phyloP scores from a whole-genome alignment of 192 early-diverging fungal species.

The Entomortierella lignicola region DNA sequence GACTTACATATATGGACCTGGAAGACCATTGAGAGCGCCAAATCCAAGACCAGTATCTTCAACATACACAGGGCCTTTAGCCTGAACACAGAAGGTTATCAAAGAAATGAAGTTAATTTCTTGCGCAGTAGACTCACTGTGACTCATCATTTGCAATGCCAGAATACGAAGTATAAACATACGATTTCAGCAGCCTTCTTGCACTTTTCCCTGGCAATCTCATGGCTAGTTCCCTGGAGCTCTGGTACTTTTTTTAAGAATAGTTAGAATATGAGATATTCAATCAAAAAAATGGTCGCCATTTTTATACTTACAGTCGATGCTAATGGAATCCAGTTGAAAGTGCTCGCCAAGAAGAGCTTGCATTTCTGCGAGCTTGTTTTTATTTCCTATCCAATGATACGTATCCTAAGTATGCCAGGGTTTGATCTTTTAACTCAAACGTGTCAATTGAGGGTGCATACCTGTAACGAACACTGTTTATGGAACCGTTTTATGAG shows the following conservation, averaged over 20 bases:
- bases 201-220: conserved; percentile 87
- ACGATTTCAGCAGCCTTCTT: conserved; percentile 75
- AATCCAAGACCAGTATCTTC: conserved; percentile 97
- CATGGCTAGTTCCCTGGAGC: conserved; percentile 85
- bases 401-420: neutral
- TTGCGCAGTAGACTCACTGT: too few relatives aligned
- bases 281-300: neutral
- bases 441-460: neutral
- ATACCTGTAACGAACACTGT: conserved; percentile 23
- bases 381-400: conserved; percentile 82
- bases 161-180: neutral
- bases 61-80: conserved; percentile 82
- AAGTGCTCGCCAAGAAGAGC: conserved; percentile 78
- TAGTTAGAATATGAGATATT: neutral
- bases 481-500: neutral
- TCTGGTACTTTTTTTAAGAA: conserved; percentile 77
- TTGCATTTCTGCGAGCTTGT: conserved; percentile 93
- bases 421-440: neutral
- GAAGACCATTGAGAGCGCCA: conserved; percentile 92
- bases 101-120: neutral
- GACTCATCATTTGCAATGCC: neutral
- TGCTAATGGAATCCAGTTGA: conserved; percentile 70
- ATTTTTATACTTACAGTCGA: conserved; percentile 70
- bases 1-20: conserved; percentile 88
- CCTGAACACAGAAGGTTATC: conserved; percentile 29